These are phyloP conservation scores for Scheffersomyces spartinae DNA, from an alignment of 805 yeast genomes.

Conservation along the genomic window DNA sequence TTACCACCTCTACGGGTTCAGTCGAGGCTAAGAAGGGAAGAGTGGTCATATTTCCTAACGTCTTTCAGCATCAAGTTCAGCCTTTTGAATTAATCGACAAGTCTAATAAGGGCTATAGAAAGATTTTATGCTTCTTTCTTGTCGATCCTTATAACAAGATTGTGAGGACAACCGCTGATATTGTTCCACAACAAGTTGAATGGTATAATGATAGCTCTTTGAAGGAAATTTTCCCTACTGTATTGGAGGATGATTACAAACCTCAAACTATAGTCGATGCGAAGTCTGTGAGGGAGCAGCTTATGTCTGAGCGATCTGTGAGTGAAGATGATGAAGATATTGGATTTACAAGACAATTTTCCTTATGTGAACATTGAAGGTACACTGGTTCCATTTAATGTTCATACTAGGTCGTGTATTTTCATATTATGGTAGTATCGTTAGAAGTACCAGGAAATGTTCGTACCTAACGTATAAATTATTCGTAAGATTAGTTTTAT, in stretches of 20 bases:
- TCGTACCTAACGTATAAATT: too few relatives aligned
- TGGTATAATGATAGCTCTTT: constrained; percentile 17
- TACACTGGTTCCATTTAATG: too few relatives aligned
- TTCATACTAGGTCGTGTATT: too few relatives aligned
- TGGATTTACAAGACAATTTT: constrained; percentile 11
- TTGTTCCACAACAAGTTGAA: constrained; percentile 26
- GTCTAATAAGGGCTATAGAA: constrained; percentile 24
- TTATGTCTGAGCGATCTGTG: constrained; percentile 21
- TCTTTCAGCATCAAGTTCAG: constrained; percentile 27
- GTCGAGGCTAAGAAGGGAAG: constrained; percentile 14
- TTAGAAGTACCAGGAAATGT: too few relatives aligned
- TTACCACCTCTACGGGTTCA: constrained; percentile 14
- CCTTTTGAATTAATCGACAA: constrained; percentile 24
- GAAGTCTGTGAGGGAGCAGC: constrained; percentile 12
- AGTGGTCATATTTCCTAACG: constrained; percentile 26
- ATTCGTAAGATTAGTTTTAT: too few relatives aligned
- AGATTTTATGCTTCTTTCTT: constrained; percentile 27
- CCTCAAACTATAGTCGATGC: constrained; percentile 14
- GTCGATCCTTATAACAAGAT: constrained; percentile 22
- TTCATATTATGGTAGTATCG: too few relatives aligned
- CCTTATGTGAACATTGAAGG: constrained; percentile 22
- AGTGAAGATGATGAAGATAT: constrained; percentile 7
- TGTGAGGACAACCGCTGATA: constrained; percentile 16
- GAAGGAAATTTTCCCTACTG: constrained; percentile 2
- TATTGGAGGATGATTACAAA: constrained; percentile 4